Evolutionary conservation across 257 asterid species (phyloP), one percentile per base, ranked within the genome.

Genomic region (Solanum corneliomulleri): DNA sequence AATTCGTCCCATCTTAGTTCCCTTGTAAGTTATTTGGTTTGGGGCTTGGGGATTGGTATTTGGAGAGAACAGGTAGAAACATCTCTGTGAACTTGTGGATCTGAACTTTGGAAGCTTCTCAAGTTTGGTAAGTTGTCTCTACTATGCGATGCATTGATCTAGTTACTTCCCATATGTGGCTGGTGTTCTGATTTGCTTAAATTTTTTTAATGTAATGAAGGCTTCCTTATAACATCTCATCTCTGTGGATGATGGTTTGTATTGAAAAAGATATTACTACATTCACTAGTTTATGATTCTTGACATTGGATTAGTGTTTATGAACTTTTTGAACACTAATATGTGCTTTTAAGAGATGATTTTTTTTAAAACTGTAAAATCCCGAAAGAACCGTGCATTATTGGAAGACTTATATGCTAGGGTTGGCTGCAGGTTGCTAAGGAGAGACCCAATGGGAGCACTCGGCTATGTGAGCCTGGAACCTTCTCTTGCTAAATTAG

Each of bases 391-490:
- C 47, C 84, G 83, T 87, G 76, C 70, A 84, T 39, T 47, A 80
- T 80, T 49, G 68, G 69, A 80, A 16, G 49, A 29, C 45, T 80
- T 47, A 80, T 49, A 16, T 29, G 69, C 44, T 80, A 49, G 69
- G 31, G n/a, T 80, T 80, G 85, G 76, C 83, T 89, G 91, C 96
- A 96, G 99, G 90, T 92, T 96, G 92, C 94, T 96, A 88, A 94
- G 99, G 89, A 94, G 99, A 94, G 95, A 96, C 88, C 99, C 99
- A 23, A 94, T 95, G 99, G 97, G 99, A 75, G 99, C 98, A 74
- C 98, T 96, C 84, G 98, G 99, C 85, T 95, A 92, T 92, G 93
- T 95, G 88, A 93, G 91, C 89, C 41, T 86, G 86, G 90, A 91
- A 85, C 91, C 94, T 85, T 86, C 95, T 81, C 88, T 74, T 23